Percentiles rank a stretch among this genome's conserved stretches.
phyloP scores from a whole-genome alignment of 352 stramenopile species.

The Pythium oligandrum region DNA sequence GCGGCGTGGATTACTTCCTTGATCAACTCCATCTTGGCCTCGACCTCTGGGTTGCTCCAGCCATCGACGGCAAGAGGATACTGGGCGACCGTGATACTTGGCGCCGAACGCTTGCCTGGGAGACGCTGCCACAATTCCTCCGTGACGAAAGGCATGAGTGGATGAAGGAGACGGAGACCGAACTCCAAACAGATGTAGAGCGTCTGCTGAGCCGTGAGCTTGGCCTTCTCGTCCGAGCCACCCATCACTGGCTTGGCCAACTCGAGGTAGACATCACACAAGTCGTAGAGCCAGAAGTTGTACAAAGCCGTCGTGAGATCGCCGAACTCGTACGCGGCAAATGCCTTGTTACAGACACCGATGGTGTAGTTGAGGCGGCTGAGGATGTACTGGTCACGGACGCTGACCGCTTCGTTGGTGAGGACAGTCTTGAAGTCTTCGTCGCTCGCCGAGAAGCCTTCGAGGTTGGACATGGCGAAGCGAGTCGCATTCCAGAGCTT shows the following conservation, averaged over 20 bases:
- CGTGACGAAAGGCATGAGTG: slow-evolving; percentile 98
- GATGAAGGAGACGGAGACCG: slow-evolving; percentile 92
- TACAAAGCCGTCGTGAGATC: slow-evolving; percentile 94
- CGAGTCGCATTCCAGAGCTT: slow-evolving; percentile 99
- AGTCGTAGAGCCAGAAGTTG: slow-evolving; percentile 97
- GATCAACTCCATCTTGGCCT: slow-evolving; percentile 91
- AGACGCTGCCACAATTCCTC: slow-evolving; percentile 91
- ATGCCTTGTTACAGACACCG: slow-evolving; percentile 71
- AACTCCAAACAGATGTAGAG: slow-evolving; percentile 84
- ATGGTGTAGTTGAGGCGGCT: slow-evolving; percentile 80
- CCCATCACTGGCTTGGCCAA: slow-evolving; percentile 97
- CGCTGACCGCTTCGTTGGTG: slow-evolving; percentile 53
- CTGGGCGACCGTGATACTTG: slow-evolving; percentile 74
- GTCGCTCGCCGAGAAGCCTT: slow-evolving; percentile 52
- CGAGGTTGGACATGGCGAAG: slow-evolving; percentile 97
- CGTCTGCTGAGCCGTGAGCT: slow-evolving; percentile 76
- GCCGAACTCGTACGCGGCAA: slow-evolving; percentile 95
- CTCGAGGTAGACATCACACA: slow-evolving; percentile 99
- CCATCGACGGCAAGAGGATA: slow-evolving; percentile 68
- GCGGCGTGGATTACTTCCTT: slow-evolving; percentile 95
- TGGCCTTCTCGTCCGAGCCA: slow-evolving; percentile 66
- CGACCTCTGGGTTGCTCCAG: slow-evolving; percentile 87
- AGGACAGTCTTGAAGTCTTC: slow-evolving; percentile 59
- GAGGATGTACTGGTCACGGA: slow-evolving; percentile 78
- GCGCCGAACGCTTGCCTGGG: slow-evolving; percentile 54